These are phyloP conservation scores for Aspergillus coremiiformis DNA, from an alignment of 495 filamentous ascomycete species.

Conservation along the genomic window DNA sequence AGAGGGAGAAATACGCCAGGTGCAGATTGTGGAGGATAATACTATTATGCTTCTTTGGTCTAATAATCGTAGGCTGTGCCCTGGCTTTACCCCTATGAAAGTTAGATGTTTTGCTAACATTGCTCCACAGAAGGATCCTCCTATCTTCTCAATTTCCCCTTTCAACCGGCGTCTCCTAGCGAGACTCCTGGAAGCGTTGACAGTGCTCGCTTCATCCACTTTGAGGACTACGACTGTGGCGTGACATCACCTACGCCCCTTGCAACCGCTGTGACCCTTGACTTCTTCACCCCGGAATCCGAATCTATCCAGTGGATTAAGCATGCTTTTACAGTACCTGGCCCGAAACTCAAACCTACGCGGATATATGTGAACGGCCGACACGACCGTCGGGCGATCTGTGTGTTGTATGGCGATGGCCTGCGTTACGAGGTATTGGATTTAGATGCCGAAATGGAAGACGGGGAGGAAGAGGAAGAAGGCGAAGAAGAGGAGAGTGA, in stretches of 20 bases:
- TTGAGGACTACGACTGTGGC: conserved; percentile 15
- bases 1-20: conserved; percentile 40
- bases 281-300: conserved; percentile 15
- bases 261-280: conserved; percentile 14
- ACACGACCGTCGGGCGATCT: conserved; percentile 45
- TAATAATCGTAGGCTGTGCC: conserved; percentile 29
- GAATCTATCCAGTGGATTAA: conserved; percentile 15
- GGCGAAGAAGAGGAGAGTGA: conserved; percentile 18
- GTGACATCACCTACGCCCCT: conserved; percentile 11
- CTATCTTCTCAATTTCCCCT: conserved; percentile 35
- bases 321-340: conserved; percentile 31
- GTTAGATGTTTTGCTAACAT: conserved; percentile 14
- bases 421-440: conserved; percentile 52
- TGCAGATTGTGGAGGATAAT: conserved; percentile 50
- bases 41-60: conserved; percentile 45
- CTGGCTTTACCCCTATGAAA: conserved; percentile 1
- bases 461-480: conserved; percentile 26
- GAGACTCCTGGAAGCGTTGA: not conserved
- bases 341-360: conserved; percentile 36
- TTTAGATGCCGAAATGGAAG: conserved; percentile 39
- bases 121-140: conserved; percentile 16
- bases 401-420: conserved; percentile 48
- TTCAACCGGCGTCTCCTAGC: conserved; percentile 17
- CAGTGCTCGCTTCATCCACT: conserved; percentile 5
- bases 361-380: conserved; percentile 49